A percentile compares a stretch with the other conserved stretches of the same genome.
Evolutionary conservation across 2,329 filamentous ascomycete genomes (phyloP).

Genomic region (Capronia coronata): DNA sequence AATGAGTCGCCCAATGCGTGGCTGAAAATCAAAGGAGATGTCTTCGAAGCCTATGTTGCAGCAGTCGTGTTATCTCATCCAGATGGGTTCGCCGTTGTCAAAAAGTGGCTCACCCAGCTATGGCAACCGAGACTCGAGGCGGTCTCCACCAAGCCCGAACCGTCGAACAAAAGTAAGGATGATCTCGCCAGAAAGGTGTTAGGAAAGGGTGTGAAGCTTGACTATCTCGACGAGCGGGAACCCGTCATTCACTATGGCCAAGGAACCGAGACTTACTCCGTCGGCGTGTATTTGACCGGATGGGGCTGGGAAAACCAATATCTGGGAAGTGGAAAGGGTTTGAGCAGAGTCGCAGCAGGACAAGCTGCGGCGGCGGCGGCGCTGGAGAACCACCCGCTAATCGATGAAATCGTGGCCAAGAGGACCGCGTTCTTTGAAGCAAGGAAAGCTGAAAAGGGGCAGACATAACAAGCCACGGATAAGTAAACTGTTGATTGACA

Average conservation of each 20-base stretch:
- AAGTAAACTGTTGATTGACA: neutral
- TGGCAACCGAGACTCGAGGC: constrained; percentile 61
- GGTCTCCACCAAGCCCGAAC: constrained; percentile 25
- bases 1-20: constrained; percentile 41
- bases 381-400: constrained; percentile 35
- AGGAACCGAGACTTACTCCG: constrained; percentile 39
- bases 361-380: constrained; percentile 41
- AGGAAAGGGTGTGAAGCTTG: constrained; percentile 52
- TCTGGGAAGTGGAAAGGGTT: constrained; percentile 41
- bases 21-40: constrained; percentile 69
- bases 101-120: constrained; percentile 66
- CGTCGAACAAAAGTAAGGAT: constrained; percentile 47
- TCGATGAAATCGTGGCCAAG: constrained; percentile 35
- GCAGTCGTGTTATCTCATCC: constrained; percentile 66
- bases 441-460: constrained; percentile 11
- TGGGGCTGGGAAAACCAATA: constrained; percentile 42
- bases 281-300: constrained; percentile 44
- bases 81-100: constrained; percentile 51
- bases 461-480: constrained; percentile 3
- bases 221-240: constrained; percentile 49
- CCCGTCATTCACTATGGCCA: constrained; percentile 32
- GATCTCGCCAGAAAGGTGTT: constrained; percentile 49
- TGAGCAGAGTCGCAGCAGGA: constrained; percentile 41
- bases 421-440: constrained; percentile 30
- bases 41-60: constrained; percentile 87